phyloP scores from a whole-genome alignment of 2,329 filamentous ascomycete species.

The Metarhizium humberi region DNA sequence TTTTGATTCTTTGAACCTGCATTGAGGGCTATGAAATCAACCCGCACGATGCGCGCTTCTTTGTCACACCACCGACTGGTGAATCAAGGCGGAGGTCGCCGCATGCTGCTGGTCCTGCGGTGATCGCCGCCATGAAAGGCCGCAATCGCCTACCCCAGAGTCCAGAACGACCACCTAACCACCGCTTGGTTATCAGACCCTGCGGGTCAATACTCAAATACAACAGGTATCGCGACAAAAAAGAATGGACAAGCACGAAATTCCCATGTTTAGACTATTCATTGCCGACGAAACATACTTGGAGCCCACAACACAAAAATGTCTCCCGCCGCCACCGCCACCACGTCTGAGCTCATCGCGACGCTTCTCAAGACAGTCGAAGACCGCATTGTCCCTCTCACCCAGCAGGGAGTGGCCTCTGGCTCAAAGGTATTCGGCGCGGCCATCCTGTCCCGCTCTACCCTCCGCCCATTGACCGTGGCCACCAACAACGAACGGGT shows the following conservation, averaged over 20 bases:
- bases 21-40: neutral
- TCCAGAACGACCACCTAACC: too few relatives aligned
- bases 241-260: too few relatives aligned
- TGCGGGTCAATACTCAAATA: too few relatives aligned
- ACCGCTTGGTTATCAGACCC: too few relatives aligned
- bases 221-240: too few relatives aligned
- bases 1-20: neutral
- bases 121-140: constrained; percentile 1
- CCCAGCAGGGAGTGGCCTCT: constrained; percentile 35
- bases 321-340: neutral
- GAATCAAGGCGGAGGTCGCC: constrained; percentile 1
- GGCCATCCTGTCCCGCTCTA: constrained; percentile 35
- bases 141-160: neutral
- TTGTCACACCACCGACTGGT: neutral
- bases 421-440: constrained; percentile 50
- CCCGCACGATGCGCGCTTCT: neutral
- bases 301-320: neutral
- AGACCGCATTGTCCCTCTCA: constrained; percentile 40
- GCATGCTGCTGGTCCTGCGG: neutral
- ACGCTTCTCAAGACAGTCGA: constrained; percentile 34
- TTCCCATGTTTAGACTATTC: too few relatives aligned
- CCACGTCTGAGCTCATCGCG: constrained; percentile 20
- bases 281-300: too few relatives aligned
- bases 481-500: constrained; percentile 44
- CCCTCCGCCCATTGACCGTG: too few relatives aligned